A percentile compares a stretch with the other conserved stretches of the same genome.
Evolutionary conservation across 177 flowering plant genomes (phyloP).

Genomic region (Telopea speciosissima): DNA sequence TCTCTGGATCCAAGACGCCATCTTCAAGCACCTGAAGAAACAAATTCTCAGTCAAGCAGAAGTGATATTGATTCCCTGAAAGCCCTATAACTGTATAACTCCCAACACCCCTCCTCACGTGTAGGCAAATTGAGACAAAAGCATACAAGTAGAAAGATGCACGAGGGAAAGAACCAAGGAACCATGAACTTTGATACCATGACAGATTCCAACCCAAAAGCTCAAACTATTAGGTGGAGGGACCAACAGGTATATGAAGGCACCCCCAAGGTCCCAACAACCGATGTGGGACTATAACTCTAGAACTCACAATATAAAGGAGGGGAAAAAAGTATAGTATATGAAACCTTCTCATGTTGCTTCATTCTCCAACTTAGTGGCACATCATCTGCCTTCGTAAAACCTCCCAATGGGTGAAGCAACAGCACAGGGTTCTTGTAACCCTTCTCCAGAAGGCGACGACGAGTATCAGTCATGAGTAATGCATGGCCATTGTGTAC

Average conservation of each 20-base stretch:
- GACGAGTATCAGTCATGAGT: conserved; percentile 55
- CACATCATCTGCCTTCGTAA: conserved; percentile 56
- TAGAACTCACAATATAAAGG: too few species aligned
- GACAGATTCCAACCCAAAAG: background rate
- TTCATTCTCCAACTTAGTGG: conserved; percentile 56
- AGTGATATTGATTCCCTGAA: background rate
- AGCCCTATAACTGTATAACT: too few species aligned
- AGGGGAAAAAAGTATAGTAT: background rate
- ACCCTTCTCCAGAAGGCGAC: conserved; percentile 51
- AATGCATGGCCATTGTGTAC: conserved; percentile 72
- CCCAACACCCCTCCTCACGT: too few species aligned
- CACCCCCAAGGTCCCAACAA: too few species aligned
- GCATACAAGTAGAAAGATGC: too few species aligned
- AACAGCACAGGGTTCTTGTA: conserved; percentile 49
- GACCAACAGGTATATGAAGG: too few species aligned
- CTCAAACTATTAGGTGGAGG: too few species aligned
- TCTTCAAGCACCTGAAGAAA: conserved; percentile 51
- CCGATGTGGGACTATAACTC: too few species aligned
- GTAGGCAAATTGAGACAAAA: too few species aligned
- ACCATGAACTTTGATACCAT: background rate
- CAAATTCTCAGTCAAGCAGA: background rate
- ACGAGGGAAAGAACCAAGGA: background rate
- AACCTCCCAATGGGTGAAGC: conserved; percentile 61
- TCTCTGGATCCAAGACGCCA: conserved; percentile 57
- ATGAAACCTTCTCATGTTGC: conserved; percentile 50